A percentile compares a stretch with the other conserved stretches of the same genome.
Evolutionary conservation across 2,329 filamentous ascomycete species (phyloP).

Genomic region (Aspergillus nomiae): DNA sequence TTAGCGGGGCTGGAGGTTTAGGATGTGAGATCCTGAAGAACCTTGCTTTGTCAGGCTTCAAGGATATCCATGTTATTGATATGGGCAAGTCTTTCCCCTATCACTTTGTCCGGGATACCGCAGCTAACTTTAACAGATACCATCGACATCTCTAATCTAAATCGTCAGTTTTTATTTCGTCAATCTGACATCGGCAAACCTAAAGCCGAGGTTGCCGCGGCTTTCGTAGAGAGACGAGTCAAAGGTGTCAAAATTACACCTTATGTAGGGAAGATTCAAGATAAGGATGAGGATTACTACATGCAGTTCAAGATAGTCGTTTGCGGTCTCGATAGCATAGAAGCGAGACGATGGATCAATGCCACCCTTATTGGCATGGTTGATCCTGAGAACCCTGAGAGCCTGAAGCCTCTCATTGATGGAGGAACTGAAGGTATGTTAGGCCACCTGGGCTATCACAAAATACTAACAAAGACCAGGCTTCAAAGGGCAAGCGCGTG

Average conservation of each 20-base stretch:
- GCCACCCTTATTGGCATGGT: constrained; percentile 89
- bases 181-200: constrained; percentile 86
- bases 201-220: constrained; percentile 90
- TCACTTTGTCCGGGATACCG: neutral
- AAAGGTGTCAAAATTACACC: constrained; percentile 90
- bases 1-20: constrained; percentile 85
- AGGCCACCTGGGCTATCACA: neutral
- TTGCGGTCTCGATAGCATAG: constrained; percentile 94
- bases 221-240: constrained; percentile 86
- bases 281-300: constrained; percentile 95
- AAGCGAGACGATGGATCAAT: constrained; percentile 98
- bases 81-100: constrained; percentile 67
- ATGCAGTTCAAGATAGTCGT: constrained; percentile 94
- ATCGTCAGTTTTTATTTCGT: constrained; percentile 95
- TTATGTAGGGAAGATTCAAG: constrained; percentile 93
- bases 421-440: constrained; percentile 82
- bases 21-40: constrained; percentile 98
- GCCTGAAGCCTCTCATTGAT: constrained; percentile 90
- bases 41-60: constrained; percentile 91
- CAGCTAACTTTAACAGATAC: constrained; percentile 65
- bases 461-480: constrained; percentile 48
- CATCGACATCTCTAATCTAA: constrained; percentile 97
- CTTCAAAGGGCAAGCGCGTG: constrained; percentile 94
- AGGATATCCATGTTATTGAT: constrained; percentile 96
- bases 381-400: constrained; percentile 78